phyloP scores from a whole-genome alignment of 2,329 filamentous ascomycete species.

The Neofusicoccum kwambonambiense region DNA sequence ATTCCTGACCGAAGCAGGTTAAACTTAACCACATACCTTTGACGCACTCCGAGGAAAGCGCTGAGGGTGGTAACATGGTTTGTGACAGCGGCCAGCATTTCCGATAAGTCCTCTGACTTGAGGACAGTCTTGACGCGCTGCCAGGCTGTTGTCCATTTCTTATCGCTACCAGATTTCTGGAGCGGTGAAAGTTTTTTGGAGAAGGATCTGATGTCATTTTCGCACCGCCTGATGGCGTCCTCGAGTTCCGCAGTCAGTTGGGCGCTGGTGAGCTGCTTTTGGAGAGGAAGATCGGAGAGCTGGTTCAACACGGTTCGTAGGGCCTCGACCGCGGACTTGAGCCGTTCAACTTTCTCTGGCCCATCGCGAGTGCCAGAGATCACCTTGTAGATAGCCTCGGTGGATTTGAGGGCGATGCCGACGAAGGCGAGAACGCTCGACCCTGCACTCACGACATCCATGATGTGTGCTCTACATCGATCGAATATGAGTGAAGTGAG shows the following conservation, averaged over 20 bases:
- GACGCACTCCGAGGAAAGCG: neutral
- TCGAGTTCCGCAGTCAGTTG: neutral
- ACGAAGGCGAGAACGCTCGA: conserved; percentile 6
- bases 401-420: conserved; percentile 3
- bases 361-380: neutral
- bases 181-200: neutral
- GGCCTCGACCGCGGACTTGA: neutral
- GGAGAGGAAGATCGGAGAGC: neutral
- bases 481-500: too few relatives aligned
- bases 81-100: neutral
- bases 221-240: neutral
- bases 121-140: neutral
- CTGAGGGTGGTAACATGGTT: neutral
- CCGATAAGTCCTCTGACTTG: neutral
- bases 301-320: neutral
- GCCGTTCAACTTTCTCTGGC: neutral
- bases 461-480: neutral
- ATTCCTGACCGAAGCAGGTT: too few relatives aligned
- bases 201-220: neutral
- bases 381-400: neutral
- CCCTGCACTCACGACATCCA: neutral
- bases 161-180: neutral
- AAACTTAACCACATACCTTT: neutral
- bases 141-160: neutral
- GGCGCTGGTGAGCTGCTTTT: neutral